Evolutionary conservation across 2,329 filamentous ascomycete species (phyloP), one percentile per base, ranked within the genome.

Genomic region (Arthrocladium fulminans): DNA sequence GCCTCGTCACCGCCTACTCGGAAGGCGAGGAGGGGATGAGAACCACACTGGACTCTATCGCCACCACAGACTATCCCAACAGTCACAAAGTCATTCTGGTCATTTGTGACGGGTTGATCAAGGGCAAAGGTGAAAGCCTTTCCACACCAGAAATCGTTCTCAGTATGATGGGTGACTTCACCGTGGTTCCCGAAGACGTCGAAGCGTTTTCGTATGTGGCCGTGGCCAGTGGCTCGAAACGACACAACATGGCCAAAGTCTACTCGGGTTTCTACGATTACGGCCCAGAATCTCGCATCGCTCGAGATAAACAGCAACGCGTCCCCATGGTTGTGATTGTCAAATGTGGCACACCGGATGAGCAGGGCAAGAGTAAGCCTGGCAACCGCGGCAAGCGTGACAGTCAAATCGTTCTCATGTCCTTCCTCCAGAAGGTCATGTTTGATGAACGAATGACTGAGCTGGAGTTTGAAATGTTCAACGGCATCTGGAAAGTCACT

Each of bases 381-480:
- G 92, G 92, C 60, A 98, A 98, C 70, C 81, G 92, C 69, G 94
- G 92, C 68, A 98, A 98, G 76, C 87, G 92, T 65, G 92, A 98
- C 75, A 95, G 88, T 73, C 92, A 98, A 67, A 96, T 98, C 62
- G 92, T 98, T 59, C 77, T 98, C 57, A 98, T 98, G 92, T 96
- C 89, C 3, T 98, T 98, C 76, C 73, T 98, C 58, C 92, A 98
- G 65, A 98, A 98, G 73, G 92, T 98, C 63, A 98, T 98, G 92
- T 98, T 98, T 61, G 92, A 98, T 65, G 94, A 98, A 70, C 86
- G 92, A 53, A 98, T 98, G 92, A 98, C 94, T 15, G 90, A 98
- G 67, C 83, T 98, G 45, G 92, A 98, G 67, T 98, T 88, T 63
- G 92, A 98, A 65, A 97, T 98, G 86, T 98, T 98, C 74, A 98